These are phyloP conservation scores for Rhodosporidiobolus odoratus DNA, from an alignment of 768 basidiomycete species.

Conservation along the genomic window DNA sequence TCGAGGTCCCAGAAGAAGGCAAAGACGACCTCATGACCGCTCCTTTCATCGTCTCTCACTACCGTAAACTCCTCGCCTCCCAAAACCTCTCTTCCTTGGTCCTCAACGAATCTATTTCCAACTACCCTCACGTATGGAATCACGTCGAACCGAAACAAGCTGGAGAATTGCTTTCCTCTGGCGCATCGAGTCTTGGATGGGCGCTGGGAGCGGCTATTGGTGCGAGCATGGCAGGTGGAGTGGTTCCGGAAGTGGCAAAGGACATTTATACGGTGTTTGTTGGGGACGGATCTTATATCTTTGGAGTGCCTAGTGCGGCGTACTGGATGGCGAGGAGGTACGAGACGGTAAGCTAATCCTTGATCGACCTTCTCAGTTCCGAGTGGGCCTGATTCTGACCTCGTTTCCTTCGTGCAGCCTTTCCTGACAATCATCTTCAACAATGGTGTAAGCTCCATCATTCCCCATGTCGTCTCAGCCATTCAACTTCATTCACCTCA, in stretches of 20 bases:
- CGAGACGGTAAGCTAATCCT: constrained; percentile 53
- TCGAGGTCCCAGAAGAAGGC: constrained; percentile 38
- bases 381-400: not conserved
- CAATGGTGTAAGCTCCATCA: too few relatives aligned
- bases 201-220: constrained; percentile 63
- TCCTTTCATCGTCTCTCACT: constrained; percentile 53
- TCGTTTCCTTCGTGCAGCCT: constrained; percentile 50
- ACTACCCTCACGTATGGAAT: constrained; percentile 53
- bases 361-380: not conserved
- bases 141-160: constrained; percentile 57
- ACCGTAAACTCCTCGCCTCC: not conserved
- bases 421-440: constrained; percentile 67
- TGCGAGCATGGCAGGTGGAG: constrained; percentile 52
- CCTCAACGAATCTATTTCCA: constrained; percentile 63
- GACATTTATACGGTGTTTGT: constrained; percentile 61
- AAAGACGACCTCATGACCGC: constrained; percentile 47
- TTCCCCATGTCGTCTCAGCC: too few relatives aligned
- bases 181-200: constrained; percentile 66
- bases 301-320: constrained; percentile 60
- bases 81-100: constrained; percentile 49
- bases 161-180: constrained; percentile 53
- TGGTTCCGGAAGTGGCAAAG: constrained; percentile 42
- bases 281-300: constrained; percentile 67
- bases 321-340: constrained; percentile 72
- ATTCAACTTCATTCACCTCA: too few relatives aligned